Evolutionary conservation across 768 basidiomycete species (phyloP), one percentile per base, ranked within the genome.

Genomic region (Mycena latifolia): DNA sequence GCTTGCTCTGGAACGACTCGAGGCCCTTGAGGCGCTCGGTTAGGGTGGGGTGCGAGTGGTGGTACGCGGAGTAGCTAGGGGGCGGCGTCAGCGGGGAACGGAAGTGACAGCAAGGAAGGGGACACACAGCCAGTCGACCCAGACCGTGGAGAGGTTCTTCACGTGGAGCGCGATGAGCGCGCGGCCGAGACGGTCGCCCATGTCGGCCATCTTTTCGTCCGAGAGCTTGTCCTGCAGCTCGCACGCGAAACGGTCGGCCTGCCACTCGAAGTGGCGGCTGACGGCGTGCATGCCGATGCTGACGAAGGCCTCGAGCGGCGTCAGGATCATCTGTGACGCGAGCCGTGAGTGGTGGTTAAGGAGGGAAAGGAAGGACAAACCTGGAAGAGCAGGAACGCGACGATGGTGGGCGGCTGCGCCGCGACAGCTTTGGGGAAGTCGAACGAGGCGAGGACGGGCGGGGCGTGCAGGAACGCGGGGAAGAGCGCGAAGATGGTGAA

Each of bases 11-110:
- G 82, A 86, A 89, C n/a, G 78, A 75, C 64, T 97, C 94, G 41
- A 98, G 84, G 3, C 88, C 94, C 68, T 87, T 89, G 72, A 98
- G 81, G 10, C 96, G 87, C 80, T 99, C 96, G 39, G 93, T 92
- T 69, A 99, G 77, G 3, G 95, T 98, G 6, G 97, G 97, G 78
- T 99, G 97, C 51, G 93, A 96, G 78, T 98, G 95, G 77, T 98
- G 95, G 72, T 95, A 98, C 24, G 94, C 93, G 55, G 95, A 98
- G 80, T 97, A 98, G 63, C 92, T 93, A n/a, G 63, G 31, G 64
- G 53, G 22, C n/a, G 24, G n/a, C 20, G 55, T 47, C 50, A 69
- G 53, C 28, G 7, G 63, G 25, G 41, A 6, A 43, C 20, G 20
- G 41, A 24, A 58, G 9, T 41, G 15, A 24, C 10, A 55, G 27